Evolutionary conservation across 75 land plant genomes (phyloP).

Genomic region (Pinus taeda): DNA sequence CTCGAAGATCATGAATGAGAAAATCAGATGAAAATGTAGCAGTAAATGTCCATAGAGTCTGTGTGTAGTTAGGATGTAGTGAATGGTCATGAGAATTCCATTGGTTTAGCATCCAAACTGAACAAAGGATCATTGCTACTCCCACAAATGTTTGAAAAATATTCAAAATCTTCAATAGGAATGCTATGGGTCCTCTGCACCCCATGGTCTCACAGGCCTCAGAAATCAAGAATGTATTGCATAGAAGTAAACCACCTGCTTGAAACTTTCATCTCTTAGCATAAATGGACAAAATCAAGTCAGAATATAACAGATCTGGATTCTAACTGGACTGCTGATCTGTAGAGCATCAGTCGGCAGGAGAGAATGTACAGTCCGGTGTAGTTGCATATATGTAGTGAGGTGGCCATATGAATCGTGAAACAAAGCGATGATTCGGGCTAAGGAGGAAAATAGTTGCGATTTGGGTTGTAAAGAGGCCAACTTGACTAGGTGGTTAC

Average conservation of each 20-base stretch:
- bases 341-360: background rate
- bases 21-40: background rate
- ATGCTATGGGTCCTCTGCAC: slow-evolving; percentile 35
- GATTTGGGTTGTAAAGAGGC: too few species aligned
- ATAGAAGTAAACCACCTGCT: background rate
- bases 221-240: background rate
- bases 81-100: slow-evolving; percentile 24
- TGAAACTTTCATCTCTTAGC: background rate
- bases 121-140: slow-evolving; percentile 41
- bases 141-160: slow-evolving; percentile 48
- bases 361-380: background rate
- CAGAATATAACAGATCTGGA: background rate
- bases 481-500: too few species aligned
- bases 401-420: background rate
- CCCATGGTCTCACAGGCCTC: slow-evolving; percentile 1
- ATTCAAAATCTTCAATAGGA: slow-evolving; percentile 38
- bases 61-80: slow-evolving; percentile 13
- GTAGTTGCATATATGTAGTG: background rate
- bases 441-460: too few species aligned
- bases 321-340: background rate
- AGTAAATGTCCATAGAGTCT: background rate
- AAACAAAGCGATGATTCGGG: background rate
- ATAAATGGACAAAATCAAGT: background rate
- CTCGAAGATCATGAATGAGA: slow-evolving; percentile 23
- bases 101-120: slow-evolving; percentile 39